phyloP scores from a whole-genome alignment of 192 early-diverging fungal species.

The Entomortierella parvispora region DNA sequence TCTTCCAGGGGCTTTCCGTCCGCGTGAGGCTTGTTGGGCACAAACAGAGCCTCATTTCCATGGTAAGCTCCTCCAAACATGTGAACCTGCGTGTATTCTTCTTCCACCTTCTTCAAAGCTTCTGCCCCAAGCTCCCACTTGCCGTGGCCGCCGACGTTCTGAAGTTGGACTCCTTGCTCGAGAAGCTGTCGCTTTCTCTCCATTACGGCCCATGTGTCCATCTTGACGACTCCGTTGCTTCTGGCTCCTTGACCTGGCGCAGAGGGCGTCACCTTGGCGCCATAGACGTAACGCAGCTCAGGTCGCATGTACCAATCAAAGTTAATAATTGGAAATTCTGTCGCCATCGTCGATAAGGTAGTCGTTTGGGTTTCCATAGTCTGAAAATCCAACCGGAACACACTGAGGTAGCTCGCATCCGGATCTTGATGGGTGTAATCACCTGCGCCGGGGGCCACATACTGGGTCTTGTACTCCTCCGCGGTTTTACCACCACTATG shows the following conservation, averaged over 20 bases:
- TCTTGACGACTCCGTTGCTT: constrained; percentile 30
- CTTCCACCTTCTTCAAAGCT: constrained; percentile 5
- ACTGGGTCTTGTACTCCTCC: constrained; percentile 13
- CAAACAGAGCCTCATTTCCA: constrained; percentile 33
- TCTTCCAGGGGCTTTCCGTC: constrained; percentile 20
- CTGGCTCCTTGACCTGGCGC: constrained; percentile 8
- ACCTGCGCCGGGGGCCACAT: constrained; percentile 17
- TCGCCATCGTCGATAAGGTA: constrained; percentile 11
- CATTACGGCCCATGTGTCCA: constrained; percentile 19
- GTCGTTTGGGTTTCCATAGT: constrained; percentile 25
- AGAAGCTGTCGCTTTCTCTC: constrained; percentile 4
- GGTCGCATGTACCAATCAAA: constrained; percentile 33
- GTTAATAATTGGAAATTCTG: constrained; percentile 40
- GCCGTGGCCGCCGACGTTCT: constrained; percentile 19
- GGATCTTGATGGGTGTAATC: constrained; percentile 34
- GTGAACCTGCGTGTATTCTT: neutral
- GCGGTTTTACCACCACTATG: constrained; percentile 31
- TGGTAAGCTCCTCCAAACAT: constrained; percentile 19
- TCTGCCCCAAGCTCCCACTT: constrained; percentile 27
- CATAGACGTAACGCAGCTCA: constrained; percentile 17
- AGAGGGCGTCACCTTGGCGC: constrained; percentile 9
- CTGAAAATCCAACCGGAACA: constrained; percentile 39
- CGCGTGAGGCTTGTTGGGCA: constrained; percentile 9
- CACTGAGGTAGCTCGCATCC: constrained; percentile 24
- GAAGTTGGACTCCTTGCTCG: neutral